A percentile compares a stretch with the other conserved stretches of the same genome.
phyloP scores from a whole-genome alignment of 1,284 basidiomycete genomes.

The Trametes polyzona region DNA sequence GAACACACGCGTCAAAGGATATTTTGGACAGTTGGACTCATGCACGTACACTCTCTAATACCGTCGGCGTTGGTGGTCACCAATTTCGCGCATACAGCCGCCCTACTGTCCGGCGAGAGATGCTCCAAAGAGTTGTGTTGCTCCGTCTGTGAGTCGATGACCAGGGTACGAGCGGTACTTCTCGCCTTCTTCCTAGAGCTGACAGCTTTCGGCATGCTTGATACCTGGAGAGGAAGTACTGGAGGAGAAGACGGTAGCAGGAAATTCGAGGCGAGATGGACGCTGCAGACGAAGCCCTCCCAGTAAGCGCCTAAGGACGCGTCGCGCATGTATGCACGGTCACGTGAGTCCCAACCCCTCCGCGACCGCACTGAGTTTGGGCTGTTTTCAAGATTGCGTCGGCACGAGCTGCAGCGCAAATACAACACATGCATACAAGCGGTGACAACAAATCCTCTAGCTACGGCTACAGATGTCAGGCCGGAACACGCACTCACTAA shows the following conservation, averaged over 20 bases:
- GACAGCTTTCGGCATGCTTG: not conserved
- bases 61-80: conserved; percentile 57
- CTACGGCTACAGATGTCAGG: conserved; percentile 18
- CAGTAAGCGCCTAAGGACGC: no score
- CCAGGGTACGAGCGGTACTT: not conserved
- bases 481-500: conserved; percentile 9
- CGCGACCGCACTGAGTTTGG: not conserved
- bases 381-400: not conserved
- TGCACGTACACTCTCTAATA: conserved; percentile 58
- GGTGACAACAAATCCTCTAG: conserved; percentile 1
- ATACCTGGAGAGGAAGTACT: not conserved
- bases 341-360: not conserved
- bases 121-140: not conserved
- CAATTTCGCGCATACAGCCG: conserved; percentile 67
- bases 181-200: not conserved
- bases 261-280: not conserved
- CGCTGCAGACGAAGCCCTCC: no score
- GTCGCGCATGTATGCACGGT: not conserved
- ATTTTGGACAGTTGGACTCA: not conserved
- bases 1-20: not conserved
- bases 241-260: not conserved
- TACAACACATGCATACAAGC: not conserved
- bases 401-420: not conserved
- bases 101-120: conserved; percentile 5
- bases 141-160: conserved; percentile 1